Evolutionary conservation across 192 early-diverging fungal genomes (phyloP), one percentile per base, ranked within the genome.

Genomic region (Coemansia sp.): DNA sequence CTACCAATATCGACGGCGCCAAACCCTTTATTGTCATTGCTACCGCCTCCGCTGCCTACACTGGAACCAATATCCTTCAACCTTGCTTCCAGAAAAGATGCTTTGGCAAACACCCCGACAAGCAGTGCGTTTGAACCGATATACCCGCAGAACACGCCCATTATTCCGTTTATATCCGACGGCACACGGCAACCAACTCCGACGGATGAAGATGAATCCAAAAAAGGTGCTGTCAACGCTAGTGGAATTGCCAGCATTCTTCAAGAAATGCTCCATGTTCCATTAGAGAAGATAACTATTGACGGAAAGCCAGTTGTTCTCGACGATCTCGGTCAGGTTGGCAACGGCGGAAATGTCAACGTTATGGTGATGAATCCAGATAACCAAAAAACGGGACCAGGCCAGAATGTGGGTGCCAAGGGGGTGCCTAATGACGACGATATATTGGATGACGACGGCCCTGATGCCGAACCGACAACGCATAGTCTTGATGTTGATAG

Each of bases 101-200:
- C 45, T 48, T 41, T 60, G 21, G 17, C 57, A 3, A 50, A 47
- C 56, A 71, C 23, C 14, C 48, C 41, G 25, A 52, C 71, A 21
- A 16, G 43, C 21, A 67, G 56, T 38, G 41, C 62, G 10, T 51
- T 61, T 0, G 69, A 71, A 47, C 67, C 31, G 17, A 26, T 55
- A 14, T 56, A 52, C 31, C 63, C 51, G 31, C 59, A 55, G 8
- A 62, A 54, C 41, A 66, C 63, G 9, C 66, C 67, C 8, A 72
- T 78, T 5, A 78, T 77, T 22, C 75, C 70, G 10, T 73, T 78
- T 45, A 73, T 78, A 14, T 65, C 76, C 21, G 57, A 78, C 51
- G 76, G 76, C 0, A 58, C 63, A 1, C 47, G 70, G 14, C 53
- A 65, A 25, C 53, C 62, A 11, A 37, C 57, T 0, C 69, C 75